Conservation (phyloP, 148 eudicot species). For the Rhododendron williamsianum region DNA sequence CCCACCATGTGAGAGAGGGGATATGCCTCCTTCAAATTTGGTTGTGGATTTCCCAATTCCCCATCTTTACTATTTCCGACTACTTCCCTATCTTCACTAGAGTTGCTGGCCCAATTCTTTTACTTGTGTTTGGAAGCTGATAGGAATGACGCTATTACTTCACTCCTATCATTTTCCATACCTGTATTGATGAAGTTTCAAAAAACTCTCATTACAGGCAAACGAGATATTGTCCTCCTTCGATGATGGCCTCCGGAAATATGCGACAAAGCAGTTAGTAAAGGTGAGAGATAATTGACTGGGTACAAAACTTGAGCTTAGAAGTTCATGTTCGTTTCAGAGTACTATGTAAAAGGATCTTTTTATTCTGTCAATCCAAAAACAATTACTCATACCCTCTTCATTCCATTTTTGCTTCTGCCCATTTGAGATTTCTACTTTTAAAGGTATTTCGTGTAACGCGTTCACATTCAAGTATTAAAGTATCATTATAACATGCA, state of each 20-base stretch:
- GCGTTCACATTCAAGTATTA: background rate
- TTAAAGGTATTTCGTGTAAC: background rate
- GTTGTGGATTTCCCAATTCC: background rate
- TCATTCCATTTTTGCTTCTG: background rate
- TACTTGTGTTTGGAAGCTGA: background rate
- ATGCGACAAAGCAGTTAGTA: constrained; percentile 73
- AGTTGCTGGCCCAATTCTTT: background rate
- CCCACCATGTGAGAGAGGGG: background rate
- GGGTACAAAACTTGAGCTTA: constrained; percentile 1
- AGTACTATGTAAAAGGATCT: background rate
- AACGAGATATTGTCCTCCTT: constrained; percentile 93
- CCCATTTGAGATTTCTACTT: background rate
- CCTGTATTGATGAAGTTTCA: constrained; percentile 6
- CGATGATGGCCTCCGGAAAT: constrained; percentile 84
- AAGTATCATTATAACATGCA: background rate
- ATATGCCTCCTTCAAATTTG: background rate
- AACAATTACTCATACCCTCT: background rate
- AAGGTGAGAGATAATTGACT: constrained; percentile 49
- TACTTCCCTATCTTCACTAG: background rate
- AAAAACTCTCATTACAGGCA: constrained; percentile 47
- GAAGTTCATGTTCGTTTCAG: background rate
- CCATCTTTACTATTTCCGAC: background rate
- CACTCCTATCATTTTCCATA: background rate
- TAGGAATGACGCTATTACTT: background rate
- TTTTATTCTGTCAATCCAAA: background rate